These are phyloP conservation scores for Colletotrichum sp. DNA, from an alignment of 2,329 filamentous ascomycete genomes.

Conservation along the genomic window DNA sequence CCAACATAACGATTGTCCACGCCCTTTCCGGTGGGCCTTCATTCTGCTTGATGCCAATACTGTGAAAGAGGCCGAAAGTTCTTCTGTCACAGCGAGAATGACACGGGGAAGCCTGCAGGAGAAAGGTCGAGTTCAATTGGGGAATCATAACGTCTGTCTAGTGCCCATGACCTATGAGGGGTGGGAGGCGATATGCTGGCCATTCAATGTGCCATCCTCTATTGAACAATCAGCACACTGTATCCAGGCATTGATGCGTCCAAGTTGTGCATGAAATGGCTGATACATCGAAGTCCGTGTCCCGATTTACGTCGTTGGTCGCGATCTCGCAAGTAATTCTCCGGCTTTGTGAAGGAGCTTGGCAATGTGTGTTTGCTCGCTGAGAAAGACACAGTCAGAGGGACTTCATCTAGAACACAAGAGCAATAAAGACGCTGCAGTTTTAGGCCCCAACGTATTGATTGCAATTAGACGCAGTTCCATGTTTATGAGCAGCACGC, in stretches of 20 bases:
- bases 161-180: background rate
- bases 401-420: background rate
- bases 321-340: background rate
- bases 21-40: background rate
- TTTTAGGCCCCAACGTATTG: background rate
- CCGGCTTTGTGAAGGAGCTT: background rate
- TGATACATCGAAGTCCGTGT: background rate
- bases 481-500: background rate
- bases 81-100: background rate
- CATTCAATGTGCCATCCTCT: background rate
- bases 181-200: background rate
- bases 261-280: background rate
- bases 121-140: background rate
- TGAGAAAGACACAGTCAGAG: background rate
- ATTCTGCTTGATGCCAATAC: background rate
- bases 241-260: background rate
- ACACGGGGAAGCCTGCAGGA: background rate
- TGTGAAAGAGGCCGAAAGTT: background rate
- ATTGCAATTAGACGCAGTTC: background rate
- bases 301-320: background rate
- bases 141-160: background rate
- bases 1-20: background rate
- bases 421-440: background rate
- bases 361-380: background rate
- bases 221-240: background rate